These are phyloP conservation scores for Nigrospora sphaerica DNA, from an alignment of 2,329 filamentous ascomycete genomes.

Conservation along the genomic window DNA sequence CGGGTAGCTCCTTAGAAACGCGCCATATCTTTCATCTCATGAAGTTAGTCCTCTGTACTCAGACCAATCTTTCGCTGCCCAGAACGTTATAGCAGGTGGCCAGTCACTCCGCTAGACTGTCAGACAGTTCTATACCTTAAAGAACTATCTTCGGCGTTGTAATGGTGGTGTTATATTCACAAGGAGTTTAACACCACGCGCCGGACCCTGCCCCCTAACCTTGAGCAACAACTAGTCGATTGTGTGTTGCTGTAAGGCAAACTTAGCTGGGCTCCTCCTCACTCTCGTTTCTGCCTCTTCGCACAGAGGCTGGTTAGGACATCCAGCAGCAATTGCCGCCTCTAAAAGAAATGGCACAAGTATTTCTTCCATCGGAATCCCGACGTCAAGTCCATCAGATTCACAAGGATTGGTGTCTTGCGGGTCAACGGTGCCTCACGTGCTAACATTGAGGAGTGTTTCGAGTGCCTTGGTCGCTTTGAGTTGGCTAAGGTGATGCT, in stretches of 20 bases:
- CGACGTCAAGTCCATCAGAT: neutral
- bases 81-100: no score
- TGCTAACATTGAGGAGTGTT: neutral
- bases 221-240: no score
- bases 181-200: no score
- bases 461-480: neutral
- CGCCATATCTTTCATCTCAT: no score
- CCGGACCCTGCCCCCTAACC: no score
- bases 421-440: neutral
- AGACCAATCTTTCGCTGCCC: no score
- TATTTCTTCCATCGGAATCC: neutral
- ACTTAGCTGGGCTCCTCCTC: neutral
- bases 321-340: neutral
- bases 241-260: neutral
- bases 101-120: no score
- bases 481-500: neutral
- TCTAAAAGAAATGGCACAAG: neutral
- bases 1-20: no score
- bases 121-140: no score
- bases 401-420: neutral
- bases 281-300: neutral
- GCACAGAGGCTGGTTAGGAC: neutral
- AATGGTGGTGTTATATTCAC: no score
- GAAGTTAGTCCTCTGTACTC: no score
- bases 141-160: no score